Evolutionary conservation across 2,329 filamentous ascomycete genomes (phyloP), one percentile per base, ranked within the genome.

Genomic region (Curvularia sp.): DNA sequence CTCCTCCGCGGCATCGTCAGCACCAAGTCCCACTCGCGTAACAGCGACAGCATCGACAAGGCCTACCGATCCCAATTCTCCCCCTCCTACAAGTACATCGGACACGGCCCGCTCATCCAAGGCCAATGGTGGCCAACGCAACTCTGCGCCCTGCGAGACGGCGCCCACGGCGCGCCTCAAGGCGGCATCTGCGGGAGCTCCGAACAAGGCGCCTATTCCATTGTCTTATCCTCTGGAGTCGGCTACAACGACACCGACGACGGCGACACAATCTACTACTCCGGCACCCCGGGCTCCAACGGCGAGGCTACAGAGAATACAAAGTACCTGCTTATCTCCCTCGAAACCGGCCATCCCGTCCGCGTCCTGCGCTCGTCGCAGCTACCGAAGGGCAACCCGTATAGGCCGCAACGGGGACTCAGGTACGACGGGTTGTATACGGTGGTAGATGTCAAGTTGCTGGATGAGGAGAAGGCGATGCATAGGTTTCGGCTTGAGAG

Each of bases 381-480:
- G 18, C 69, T 81, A 2, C 51, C 53, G 0, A 69, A 71, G 9
- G 66, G 63, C 1, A 79, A 80, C 18, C 60, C 55, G 0, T 84
- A 79, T 53, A 75, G 81, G 0, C 85, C 85, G 0, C 58, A 67
- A 1, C 60, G 74, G 9, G 85, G 85, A 0, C 76, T 84, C n/a
- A 74, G 86, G 1, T 87, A 87, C 52, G 85, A 88, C 67, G 86
- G 85, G 0, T 68, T 87, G 0, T 88, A 88, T 61, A 66, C 74
- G 5, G 79, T 87, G 5, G 73, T 72, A 0, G 66, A 57, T 2
- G 76, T 75, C 48, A 68, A 80, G 58, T 53, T 78, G 0, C 35
- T 81, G 1, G 78, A 85, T 53, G 33, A 63, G 4, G 64, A 68
- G 12, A 79, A 75, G n/a, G 77, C 78, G 2, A 77, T 79, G 20